Percentiles rank a stretch among this genome's conserved stretches.
phyloP scores from a whole-genome alignment of 106 monocot genomes.

The Allium cepa region DNA sequence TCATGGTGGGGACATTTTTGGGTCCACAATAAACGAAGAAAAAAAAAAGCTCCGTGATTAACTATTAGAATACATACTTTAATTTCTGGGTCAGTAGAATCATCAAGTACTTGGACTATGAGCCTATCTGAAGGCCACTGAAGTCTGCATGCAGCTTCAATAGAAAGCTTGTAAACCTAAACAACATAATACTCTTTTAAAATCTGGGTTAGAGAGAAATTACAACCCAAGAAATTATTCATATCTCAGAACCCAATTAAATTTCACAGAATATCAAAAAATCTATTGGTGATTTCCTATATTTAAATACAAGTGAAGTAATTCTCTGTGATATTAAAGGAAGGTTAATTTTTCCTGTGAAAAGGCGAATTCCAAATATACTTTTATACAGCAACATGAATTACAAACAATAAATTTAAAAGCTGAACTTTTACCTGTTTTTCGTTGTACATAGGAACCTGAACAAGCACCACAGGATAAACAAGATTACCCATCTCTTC shows the following conservation, averaged over 20 bases:
- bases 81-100: constrained; percentile 41
- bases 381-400: not conserved
- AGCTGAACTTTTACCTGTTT: constrained; percentile 10
- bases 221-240: too few relatives aligned
- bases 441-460: constrained; percentile 23
- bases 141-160: constrained; percentile 47
- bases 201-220: too few relatives aligned
- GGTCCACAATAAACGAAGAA: too few relatives aligned
- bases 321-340: too few relatives aligned
- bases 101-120: constrained; percentile 58
- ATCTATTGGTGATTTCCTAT: not conserved
- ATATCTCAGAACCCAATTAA: not conserved
- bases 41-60: too few relatives aligned
- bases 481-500: constrained; percentile 26
- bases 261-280: not conserved
- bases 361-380: not conserved
- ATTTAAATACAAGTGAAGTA: too few relatives aligned
- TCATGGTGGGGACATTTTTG: too few relatives aligned
- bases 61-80: constrained; percentile 4
- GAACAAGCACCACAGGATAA: constrained; percentile 24
- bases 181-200: not conserved
- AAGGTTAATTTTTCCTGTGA: too few relatives aligned
- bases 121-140: constrained; percentile 46
- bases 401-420: not conserved
- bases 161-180: constrained; percentile 59